Base-by-base conservation (phyloP, 768 basidiomycete genomes). In the Macrolepiota albuminosa region DNA sequence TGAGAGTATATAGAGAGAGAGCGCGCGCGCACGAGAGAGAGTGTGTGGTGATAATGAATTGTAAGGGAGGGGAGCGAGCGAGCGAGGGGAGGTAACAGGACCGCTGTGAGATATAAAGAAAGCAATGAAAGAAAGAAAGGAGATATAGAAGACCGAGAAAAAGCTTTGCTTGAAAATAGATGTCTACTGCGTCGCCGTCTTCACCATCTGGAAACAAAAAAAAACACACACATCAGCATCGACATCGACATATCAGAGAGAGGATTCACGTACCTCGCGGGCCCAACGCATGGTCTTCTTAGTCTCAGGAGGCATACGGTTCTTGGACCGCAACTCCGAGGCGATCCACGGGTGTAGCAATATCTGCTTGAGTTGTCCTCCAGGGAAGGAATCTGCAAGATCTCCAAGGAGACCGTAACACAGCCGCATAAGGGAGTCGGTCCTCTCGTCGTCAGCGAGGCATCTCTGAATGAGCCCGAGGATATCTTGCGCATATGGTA, bases 211-310 rank as follows among this genome's bases (percentile, higher is more conserved):
- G 24, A 61, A 24, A 42, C 55, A 4, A 29, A 29, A 29, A 29
- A 1, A 29, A 1, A 29, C 29, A 29, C 29, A 29, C 29, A 29
- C 29, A 29, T 29, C 29, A 29, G 33, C 21, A 45, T 47, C 29
- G 39, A 31, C 39, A 51, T 53, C 47, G 66, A 45, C 16, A 29
- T 29, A 29, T 29, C 29, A 29, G 3, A 29, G 29, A 29, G 29
- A 49, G 13, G 18, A 52, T 29, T 43, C 29, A 71, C 84, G 56
- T 64, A 95, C 94, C 84, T 97, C 94, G 56, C 91, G 84, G 21
- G 95, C 93, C 93, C 95, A 97, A 62, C 91, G 89, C 76, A 93
- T 78, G 3, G 91, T 93, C 80, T 87, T 90, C 83, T 89, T 94
- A 40, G 88, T 89, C 65, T 95, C 92, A 45, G 78, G 72, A 7